Percentiles rank a stretch among this genome's conserved stretches.
Conservation (phyloP, 1,284 basidiomycete species). For the Farysia itapuensis region DNA sequence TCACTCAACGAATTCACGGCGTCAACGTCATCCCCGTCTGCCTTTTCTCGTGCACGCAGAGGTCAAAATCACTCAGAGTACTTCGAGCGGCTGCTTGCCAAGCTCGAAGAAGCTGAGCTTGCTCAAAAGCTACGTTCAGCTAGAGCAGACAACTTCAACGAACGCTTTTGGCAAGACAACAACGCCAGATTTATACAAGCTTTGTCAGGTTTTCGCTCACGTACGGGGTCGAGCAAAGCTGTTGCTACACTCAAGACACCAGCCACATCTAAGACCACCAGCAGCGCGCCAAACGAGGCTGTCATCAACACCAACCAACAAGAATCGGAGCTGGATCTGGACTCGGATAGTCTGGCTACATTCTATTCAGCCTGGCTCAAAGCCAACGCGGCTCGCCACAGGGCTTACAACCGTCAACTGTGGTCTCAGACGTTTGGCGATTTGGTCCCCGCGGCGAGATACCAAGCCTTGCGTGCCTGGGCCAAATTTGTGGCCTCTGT, state of each 20-base stretch:
- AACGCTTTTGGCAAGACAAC: slow-evolving; percentile 58
- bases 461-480: slow-evolving; percentile 24
- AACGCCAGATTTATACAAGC: slow-evolving; percentile 53
- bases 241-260: slow-evolving; percentile 13
- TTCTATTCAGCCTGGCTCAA: slow-evolving; percentile 56
- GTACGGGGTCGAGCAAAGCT: slow-evolving; percentile 18
- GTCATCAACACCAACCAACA: slow-evolving; percentile 1
- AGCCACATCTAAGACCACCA: not conserved
- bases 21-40: not conserved
- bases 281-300: not conserved
- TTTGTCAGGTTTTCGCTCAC: slow-evolving; percentile 25
- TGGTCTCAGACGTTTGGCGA: slow-evolving; percentile 44
- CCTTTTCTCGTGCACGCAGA: not conserved
- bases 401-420: slow-evolving; percentile 51
- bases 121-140: slow-evolving; percentile 43
- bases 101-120: slow-evolving; percentile 50
- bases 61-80: slow-evolving; percentile 17
- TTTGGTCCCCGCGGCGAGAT: slow-evolving; percentile 30
- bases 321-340: slow-evolving; percentile 19
- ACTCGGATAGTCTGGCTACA: slow-evolving; percentile 36
- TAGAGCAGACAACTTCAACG: slow-evolving; percentile 51
- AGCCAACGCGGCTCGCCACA: slow-evolving; percentile 41
- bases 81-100: slow-evolving; percentile 27
- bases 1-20: slow-evolving; percentile 52
- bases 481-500: slow-evolving; percentile 18